Evolutionary conservation across 1,284 basidiomycete genomes (phyloP).

Genomic region (Trichosporon inkin): DNA sequence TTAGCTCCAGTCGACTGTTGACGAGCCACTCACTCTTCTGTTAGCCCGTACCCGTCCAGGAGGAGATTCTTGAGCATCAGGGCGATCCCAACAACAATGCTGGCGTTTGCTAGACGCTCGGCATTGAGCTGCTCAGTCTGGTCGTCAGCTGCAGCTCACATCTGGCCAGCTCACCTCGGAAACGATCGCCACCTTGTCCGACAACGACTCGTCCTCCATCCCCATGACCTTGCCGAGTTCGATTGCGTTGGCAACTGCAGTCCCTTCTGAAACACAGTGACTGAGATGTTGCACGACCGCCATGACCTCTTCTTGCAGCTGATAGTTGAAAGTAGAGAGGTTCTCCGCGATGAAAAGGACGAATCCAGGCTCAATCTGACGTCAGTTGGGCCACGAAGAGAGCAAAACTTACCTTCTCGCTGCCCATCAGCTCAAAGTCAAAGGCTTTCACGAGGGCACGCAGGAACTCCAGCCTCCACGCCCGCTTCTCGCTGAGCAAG

Average conservation of each 20-base stretch:
- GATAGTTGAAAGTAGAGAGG: slow-evolving; percentile 85
- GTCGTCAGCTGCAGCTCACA: background rate
- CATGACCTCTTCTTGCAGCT: slow-evolving; percentile 86
- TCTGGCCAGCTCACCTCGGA: slow-evolving; percentile 20
- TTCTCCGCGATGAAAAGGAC: slow-evolving; percentile 91
- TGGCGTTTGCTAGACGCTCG: slow-evolving; percentile 50
- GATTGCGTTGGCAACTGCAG: slow-evolving; percentile 62
- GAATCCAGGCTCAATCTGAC: slow-evolving; percentile 72
- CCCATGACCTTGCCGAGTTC: slow-evolving; percentile 29
- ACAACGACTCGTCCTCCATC: slow-evolving; percentile 39
- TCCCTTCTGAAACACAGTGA: slow-evolving; percentile 72
- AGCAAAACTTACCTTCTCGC: slow-evolving; percentile 49
- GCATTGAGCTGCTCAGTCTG: slow-evolving; percentile 30
- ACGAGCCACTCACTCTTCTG: slow-evolving; percentile 67
- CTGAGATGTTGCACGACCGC: slow-evolving; percentile 78
- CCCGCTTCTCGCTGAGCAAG: slow-evolving; percentile 82
- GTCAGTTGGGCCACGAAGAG: slow-evolving; percentile 16
- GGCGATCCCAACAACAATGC: slow-evolving; percentile 70
- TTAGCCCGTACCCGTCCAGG: slow-evolving; percentile 71
- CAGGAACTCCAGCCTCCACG: slow-evolving; percentile 76
- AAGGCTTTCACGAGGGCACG: slow-evolving; percentile 75
- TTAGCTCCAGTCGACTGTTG: background rate
- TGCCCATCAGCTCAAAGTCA: slow-evolving; percentile 57
- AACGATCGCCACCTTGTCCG: slow-evolving; percentile 27
- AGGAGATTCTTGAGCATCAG: slow-evolving; percentile 80